Percentiles rank a stretch among this genome's conserved stretches.
phyloP scores from a whole-genome alignment of 768 basidiomycete species.

The Xerocomellus amylosporus region DNA sequence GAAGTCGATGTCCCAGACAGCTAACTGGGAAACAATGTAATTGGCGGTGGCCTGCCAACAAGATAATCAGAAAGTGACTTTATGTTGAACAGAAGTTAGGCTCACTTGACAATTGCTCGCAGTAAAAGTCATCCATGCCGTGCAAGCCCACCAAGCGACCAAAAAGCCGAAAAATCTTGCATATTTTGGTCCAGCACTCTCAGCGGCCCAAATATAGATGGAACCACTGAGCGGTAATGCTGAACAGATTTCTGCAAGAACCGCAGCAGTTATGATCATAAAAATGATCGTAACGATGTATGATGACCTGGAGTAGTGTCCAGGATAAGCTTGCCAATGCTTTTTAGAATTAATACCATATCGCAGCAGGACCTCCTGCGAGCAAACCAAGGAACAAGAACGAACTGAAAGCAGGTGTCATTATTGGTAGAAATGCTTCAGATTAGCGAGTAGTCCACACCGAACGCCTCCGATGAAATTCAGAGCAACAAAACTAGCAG shows the following conservation, averaged over 20 bases:
- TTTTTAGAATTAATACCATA: constrained; percentile 50
- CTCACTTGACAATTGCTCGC: constrained; percentile 84
- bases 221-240: constrained; percentile 85
- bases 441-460: constrained; percentile 35
- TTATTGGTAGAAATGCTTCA: constrained; percentile 2
- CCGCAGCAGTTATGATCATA: constrained; percentile 84
- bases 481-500: constrained; percentile 83
- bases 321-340: constrained; percentile 7
- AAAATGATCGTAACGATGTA: constrained; percentile 80
- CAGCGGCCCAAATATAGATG: constrained; percentile 94
- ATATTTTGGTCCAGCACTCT: constrained; percentile 85
- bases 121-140: constrained; percentile 95
- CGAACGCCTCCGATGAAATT: constrained; percentile 89
- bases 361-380: constrained; percentile 83
- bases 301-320: constrained; percentile 62
- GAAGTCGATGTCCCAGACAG: constrained; percentile 77
- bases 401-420: constrained; percentile 43
- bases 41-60: constrained; percentile 73
- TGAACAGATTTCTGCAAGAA: constrained; percentile 89
- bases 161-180: constrained; percentile 85
- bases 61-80: not conserved
- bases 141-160: constrained; percentile 91
- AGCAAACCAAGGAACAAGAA: constrained; percentile 77
- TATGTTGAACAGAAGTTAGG: not conserved
- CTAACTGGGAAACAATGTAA: constrained; percentile 81